Evolutionary conservation across 2,329 filamentous ascomycete species (phyloP).

Genomic region (Achaetomium macrosporum): DNA sequence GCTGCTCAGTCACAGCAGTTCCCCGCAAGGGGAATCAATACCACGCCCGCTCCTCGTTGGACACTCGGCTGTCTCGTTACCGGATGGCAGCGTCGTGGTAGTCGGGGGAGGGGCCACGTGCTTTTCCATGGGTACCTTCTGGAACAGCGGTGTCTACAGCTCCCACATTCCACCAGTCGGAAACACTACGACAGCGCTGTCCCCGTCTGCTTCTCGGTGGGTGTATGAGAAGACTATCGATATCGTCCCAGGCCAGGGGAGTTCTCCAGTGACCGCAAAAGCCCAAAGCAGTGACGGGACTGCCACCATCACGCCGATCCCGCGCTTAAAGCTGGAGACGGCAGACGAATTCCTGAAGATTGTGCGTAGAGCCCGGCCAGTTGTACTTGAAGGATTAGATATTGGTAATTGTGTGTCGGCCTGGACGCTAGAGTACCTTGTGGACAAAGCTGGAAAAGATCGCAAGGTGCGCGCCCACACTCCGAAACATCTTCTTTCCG

Average conservation of each 20-base stretch:
- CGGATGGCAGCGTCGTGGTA: slow-evolving; percentile 50
- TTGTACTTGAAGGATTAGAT: slow-evolving; percentile 58
- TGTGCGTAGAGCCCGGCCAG: slow-evolving; percentile 52
- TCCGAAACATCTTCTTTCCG: slow-evolving; percentile 11
- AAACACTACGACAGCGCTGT: neutral
- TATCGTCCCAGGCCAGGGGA: slow-evolving; percentile 17
- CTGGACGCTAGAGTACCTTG: slow-evolving; percentile 67
- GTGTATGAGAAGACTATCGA: slow-evolving; percentile 20
- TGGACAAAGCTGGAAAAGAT: slow-evolving; percentile 52
- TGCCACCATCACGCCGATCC: slow-evolving; percentile 34
- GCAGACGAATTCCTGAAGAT: slow-evolving; percentile 54
- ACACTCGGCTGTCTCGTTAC: slow-evolving; percentile 47
- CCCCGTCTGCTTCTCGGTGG: slow-evolving; percentile 7
- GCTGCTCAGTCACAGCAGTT: neutral
- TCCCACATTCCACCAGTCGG: slow-evolving; percentile 24
- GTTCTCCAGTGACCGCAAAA: neutral
- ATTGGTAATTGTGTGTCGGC: slow-evolving; percentile 60
- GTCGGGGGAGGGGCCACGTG: slow-evolving; percentile 79
- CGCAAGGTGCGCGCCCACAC: slow-evolving; percentile 44
- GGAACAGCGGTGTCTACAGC: slow-evolving; percentile 59
- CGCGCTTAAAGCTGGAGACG: slow-evolving; percentile 46
- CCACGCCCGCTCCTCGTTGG: slow-evolving; percentile 65
- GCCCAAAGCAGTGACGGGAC: neutral
- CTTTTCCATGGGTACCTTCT: slow-evolving; percentile 85
- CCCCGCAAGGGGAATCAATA: neutral